Evolutionary conservation across 495 filamentous ascomycete genomes (phyloP), one percentile per base, ranked within the genome.

Genomic region (Durotheca rogersii): DNA sequence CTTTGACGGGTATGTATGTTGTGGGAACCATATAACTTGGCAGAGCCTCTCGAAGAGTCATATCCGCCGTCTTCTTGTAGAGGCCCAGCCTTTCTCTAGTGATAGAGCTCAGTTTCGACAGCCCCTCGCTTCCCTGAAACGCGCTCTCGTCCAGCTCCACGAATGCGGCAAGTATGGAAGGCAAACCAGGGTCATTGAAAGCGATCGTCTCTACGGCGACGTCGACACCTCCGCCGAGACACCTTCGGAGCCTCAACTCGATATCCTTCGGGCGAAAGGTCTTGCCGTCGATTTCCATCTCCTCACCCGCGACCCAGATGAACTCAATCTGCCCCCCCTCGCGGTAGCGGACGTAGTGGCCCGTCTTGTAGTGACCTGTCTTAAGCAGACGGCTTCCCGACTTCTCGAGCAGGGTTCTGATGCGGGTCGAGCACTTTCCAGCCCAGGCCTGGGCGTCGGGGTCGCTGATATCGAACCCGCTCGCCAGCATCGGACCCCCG

Each of bases 281-380:
- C 31, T 62, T 73, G 33, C 64, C 62, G n/a, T 58, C 53, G 11
- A 56, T 53, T 0, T 66, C 58, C 7, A 49, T 32, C 0, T 64
- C 64, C 34, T 69, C 67, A 0, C 58, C 52, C 42, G 64, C 63
- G 19, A 52, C 67, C 2, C 58, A 62, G 27, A 75, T 64, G 34
- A 75, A 72, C 50, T 74, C 70, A 48, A 76, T 68, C 51, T 73
- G 41, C 0, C 74, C 74, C 4, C 59, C 64, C 19, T 73, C 68
- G 10, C 62, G 67, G 45, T 75, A 75, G 25, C 74, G 64, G 6
- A 67, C 74, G 6, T 65, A 57, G 33, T 76, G 69, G 10, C 72
- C 72, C 0, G 73, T 75, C 56, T 70, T 71, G 6, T 65, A 57
- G 33, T 76, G 69, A 7, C 72, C 72, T 0, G 73, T 75, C 56